Conservation (phyloP, 768 basidiomycete genomes). For the Ramaria sp. region DNA sequence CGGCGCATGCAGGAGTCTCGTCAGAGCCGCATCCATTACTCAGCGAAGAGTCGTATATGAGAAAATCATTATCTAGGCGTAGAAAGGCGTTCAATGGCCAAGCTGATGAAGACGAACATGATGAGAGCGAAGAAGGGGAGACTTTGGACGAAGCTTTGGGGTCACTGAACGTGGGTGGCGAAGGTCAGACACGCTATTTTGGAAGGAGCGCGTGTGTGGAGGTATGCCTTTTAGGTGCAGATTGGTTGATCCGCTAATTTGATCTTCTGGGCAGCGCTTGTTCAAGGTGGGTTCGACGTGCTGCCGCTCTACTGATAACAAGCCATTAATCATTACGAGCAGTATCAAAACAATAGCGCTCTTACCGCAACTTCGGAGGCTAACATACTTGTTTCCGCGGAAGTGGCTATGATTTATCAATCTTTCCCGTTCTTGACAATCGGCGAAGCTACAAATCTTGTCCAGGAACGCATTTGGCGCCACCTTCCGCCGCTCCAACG, state of each 20-base stretch:
- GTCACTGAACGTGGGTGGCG: neutral
- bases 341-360: conserved; percentile 4
- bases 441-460: conserved; percentile 7
- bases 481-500: conserved; percentile 7
- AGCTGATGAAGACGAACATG: neutral
- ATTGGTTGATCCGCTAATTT: neutral
- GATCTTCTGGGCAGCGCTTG: neutral
- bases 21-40: conserved; percentile 47
- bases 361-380: neutral
- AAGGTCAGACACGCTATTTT: conserved; percentile 1
- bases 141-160: conserved; percentile 4
- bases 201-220: conserved; percentile 9
- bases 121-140: neutral
- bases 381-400: conserved; percentile 5
- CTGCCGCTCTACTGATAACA: neutral
- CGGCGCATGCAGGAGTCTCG: conserved; percentile 39
- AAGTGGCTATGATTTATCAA: conserved; percentile 9
- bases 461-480: conserved; percentile 7
- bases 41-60: conserved; percentile 29
- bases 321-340: neutral
- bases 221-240: neutral
- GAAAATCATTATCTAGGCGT: neutral
- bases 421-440: conserved; percentile 5
- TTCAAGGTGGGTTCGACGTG: neutral
- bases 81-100: neutral